Percentiles rank a stretch among this genome's conserved stretches.
phyloP scores from a whole-genome alignment of 176 grass and related monocot genomes.

The Carex kokanica region DNA sequence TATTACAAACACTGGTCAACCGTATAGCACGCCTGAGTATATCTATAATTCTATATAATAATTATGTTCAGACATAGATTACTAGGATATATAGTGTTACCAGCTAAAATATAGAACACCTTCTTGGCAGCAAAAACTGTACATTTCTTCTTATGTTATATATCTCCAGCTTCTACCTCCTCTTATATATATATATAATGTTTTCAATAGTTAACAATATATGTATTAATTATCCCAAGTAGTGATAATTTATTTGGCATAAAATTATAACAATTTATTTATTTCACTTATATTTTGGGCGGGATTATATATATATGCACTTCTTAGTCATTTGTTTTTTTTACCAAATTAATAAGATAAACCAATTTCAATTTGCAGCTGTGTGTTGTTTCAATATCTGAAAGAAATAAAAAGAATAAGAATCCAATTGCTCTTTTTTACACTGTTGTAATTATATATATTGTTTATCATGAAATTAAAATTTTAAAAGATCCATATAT shows the following conservation, averaged over 20 bases:
- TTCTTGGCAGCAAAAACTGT: not conserved
- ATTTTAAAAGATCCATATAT: not conserved
- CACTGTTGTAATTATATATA: not conserved
- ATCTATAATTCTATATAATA: conserved; percentile 12
- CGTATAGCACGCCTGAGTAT: conserved; percentile 25
- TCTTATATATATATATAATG: no score
- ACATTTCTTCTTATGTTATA: not conserved
- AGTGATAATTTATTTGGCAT: not conserved
- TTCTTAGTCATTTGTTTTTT: not conserved
- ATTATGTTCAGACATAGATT: conserved; percentile 4
- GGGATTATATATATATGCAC: not conserved
- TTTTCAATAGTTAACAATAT: not conserved
- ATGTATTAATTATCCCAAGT: not conserved
- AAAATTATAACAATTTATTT: not conserved
- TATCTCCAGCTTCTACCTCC: not conserved
- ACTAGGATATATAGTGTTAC: conserved; percentile 16
- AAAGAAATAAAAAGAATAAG: no score
- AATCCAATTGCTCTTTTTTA: no score
- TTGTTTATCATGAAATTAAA: not conserved
- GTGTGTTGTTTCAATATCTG: no score
- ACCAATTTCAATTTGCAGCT: no score
- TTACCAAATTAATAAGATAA: no score
- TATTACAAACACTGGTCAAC: conserved; percentile 14
- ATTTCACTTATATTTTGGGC: not conserved
- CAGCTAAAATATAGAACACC: conserved; percentile 5